Evolutionary conservation across 768 basidiomycete genomes (phyloP).

Genomic region (Boletus speciosus): DNA sequence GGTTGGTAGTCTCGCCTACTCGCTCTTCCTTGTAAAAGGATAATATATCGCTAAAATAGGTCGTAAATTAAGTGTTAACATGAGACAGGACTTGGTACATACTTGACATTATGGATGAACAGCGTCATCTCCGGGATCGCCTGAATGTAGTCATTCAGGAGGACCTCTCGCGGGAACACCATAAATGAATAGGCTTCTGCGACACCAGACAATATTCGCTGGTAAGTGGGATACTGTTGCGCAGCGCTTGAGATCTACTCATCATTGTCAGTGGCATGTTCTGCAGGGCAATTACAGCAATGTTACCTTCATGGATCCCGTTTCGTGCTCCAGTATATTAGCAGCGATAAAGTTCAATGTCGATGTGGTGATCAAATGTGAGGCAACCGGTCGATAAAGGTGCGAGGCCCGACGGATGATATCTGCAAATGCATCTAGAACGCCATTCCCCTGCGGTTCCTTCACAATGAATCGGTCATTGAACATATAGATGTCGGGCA

Average conservation of each 20-base stretch:
- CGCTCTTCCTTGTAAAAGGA: conserved; percentile 43
- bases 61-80: not conserved
- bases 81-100: conserved; percentile 5
- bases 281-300: not conserved
- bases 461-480: conserved; percentile 30
- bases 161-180: conserved; percentile 34
- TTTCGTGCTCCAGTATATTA: conserved; percentile 32
- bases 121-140: conserved; percentile 36
- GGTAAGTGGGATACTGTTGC: conserved; percentile 25
- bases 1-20: conserved; percentile 34
- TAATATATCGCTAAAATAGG: conserved; percentile 33
- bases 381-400: conserved; percentile 27
- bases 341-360: conserved; percentile 36
- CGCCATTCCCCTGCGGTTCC: conserved; percentile 26
- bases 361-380: conserved; percentile 36
- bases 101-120: conserved; percentile 38
- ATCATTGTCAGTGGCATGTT: not conserved
- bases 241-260: conserved; percentile 23
- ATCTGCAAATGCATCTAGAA: conserved; percentile 34
- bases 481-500: conserved; percentile 31
- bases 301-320: conserved; percentile 26
- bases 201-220: conserved; percentile 31
- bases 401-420: conserved; percentile 29
- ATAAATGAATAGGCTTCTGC: conserved; percentile 35
- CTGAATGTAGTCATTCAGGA: conserved; percentile 35